phyloP scores from a whole-genome alignment of 2,329 filamentous ascomycete genomes.

The Macrophomina pseudophaseolina region DNA sequence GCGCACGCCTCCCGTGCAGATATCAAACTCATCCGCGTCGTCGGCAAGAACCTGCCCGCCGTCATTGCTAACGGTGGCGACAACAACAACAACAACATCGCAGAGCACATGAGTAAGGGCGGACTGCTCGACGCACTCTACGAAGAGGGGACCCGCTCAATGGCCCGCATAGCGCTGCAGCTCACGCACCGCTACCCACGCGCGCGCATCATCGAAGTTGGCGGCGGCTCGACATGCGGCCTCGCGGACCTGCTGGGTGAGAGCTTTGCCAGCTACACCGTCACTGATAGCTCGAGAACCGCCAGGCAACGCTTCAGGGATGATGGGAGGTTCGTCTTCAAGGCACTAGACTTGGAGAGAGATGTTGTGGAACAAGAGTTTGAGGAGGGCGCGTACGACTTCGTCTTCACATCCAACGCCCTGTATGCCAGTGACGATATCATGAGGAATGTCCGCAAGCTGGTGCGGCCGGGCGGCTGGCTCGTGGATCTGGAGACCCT shows the following conservation, averaged over 20 bases:
- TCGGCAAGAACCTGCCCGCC: too few species aligned
- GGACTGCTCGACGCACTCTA: neutral
- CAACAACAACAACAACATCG: too few species aligned
- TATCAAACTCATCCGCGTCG: too few species aligned
- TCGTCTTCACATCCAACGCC: constrained; percentile 31
- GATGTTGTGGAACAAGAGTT: constrained; percentile 27
- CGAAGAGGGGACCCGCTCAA: neutral
- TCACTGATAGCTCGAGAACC: constrained; percentile 30
- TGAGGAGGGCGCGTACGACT: constrained; percentile 28
- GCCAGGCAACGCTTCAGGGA: constrained; percentile 20
- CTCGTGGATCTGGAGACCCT: too few species aligned
- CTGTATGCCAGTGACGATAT: constrained; percentile 28
- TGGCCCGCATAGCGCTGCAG: neutral
- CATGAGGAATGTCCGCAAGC: too few species aligned
- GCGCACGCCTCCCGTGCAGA: too few species aligned
- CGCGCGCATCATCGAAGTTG: constrained; percentile 27
- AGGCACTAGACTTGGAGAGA: constrained; percentile 26
- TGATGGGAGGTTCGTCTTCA: constrained; percentile 25
- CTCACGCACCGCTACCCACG: neutral
- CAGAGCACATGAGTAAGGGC: neutral
- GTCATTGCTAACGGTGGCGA: too few species aligned
- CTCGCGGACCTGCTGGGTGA: constrained; percentile 3
- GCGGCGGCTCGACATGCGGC: constrained; percentile 27
- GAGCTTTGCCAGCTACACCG: constrained; percentile 29
- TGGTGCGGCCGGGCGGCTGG: too few species aligned